Evolutionary conservation across 75 land plant species (phyloP).

Genomic region (Picea glauca): DNA sequence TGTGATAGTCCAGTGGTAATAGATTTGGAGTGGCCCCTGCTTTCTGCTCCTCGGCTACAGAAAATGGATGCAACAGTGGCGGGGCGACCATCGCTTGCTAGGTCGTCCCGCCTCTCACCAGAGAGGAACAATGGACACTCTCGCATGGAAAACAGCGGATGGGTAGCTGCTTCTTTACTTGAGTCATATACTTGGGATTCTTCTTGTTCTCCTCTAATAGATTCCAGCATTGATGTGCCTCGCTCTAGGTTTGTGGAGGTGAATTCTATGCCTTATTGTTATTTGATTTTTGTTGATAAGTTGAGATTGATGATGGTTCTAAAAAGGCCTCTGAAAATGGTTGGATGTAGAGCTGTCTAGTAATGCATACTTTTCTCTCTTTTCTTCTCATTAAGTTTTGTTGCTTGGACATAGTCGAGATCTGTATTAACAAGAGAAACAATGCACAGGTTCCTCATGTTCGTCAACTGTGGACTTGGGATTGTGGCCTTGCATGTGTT

Average conservation of each 20-base stretch:
- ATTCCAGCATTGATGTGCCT: conserved; percentile 29
- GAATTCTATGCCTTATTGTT: neutral
- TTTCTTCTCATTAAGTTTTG: neutral
- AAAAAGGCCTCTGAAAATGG: neutral
- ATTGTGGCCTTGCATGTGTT: conserved; percentile 98
- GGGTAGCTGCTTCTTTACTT: conserved; percentile 34
- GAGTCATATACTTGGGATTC: conserved; percentile 37
- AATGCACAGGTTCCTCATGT: conserved; percentile 82
- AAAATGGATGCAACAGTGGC: conserved; percentile 11
- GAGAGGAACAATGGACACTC: conserved; percentile 9
- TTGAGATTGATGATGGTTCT: conserved; percentile 7
- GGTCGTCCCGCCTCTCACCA: conserved; percentile 8
- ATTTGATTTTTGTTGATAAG: neutral
- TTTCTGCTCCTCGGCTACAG: neutral
- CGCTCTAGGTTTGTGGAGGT: conserved; percentile 36
- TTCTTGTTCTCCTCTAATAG: conserved; percentile 27
- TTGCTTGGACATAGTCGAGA: neutral
- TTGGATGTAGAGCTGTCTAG: neutral
- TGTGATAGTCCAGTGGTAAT: neutral
- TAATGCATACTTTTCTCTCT: neutral
- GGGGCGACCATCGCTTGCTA: conserved; percentile 5
- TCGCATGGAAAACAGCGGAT: conserved; percentile 19
- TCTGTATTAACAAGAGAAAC: neutral
- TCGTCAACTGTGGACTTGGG: conserved; percentile 77
- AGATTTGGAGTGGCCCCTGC: conserved; percentile 4